These are phyloP conservation scores for Ceratobasidium sp. DNA, from an alignment of 1,284 basidiomycete genomes.

Conservation along the genomic window DNA sequence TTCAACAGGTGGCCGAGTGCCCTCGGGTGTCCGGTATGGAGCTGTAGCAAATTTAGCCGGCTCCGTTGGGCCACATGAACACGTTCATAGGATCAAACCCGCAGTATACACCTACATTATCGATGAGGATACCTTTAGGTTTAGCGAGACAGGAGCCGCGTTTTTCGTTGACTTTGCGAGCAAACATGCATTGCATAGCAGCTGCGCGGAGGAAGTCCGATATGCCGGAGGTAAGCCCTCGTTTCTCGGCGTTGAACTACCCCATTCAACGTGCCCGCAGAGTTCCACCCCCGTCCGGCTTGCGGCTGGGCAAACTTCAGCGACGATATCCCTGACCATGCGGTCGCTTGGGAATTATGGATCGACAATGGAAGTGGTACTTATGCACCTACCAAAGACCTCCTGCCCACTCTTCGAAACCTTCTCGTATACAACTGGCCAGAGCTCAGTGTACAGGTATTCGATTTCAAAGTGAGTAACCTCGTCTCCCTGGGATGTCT, in stretches of 20 bases:
- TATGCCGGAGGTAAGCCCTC: conserved; percentile 15
- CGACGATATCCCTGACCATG: conserved; percentile 22
- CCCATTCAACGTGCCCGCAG: neutral
- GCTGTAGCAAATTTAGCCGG: conserved; percentile 5
- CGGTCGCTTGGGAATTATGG: conserved; percentile 19
- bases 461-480: conserved; percentile 16
- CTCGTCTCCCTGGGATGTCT: neutral
- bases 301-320: conserved; percentile 27
- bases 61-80: conserved; percentile 15
- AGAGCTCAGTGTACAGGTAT: neutral
- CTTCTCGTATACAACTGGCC: conserved; percentile 22
- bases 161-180: conserved; percentile 82
- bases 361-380: conserved; percentile 32
- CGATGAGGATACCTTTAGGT: conserved; percentile 72
- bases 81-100: conserved; percentile 59
- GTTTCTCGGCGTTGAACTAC: neutral
- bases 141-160: conserved; percentile 78
- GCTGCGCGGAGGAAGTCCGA: conserved; percentile 32
- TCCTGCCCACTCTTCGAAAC: neutral
- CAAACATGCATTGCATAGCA: conserved; percentile 57
- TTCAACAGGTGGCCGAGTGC: conserved; percentile 17
- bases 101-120: conserved; percentile 81
- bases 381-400: conserved; percentile 13
- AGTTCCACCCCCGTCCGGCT: conserved; percentile 17
- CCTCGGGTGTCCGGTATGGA: neutral